These are phyloP conservation scores for Brettanomyces bruxellensis DNA, from an alignment of 805 yeast genomes.

Conservation along the genomic window DNA sequence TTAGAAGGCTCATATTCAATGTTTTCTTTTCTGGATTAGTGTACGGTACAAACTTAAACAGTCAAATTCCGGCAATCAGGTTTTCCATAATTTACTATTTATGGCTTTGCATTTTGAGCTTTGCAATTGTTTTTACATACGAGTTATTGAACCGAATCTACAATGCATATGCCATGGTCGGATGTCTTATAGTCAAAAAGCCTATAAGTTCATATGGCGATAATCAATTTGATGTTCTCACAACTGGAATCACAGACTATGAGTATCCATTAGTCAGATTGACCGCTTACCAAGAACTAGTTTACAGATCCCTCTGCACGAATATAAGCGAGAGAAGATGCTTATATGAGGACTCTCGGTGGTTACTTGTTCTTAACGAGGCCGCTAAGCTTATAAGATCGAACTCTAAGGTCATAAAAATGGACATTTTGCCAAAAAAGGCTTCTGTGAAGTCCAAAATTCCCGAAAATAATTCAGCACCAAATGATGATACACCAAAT, in stretches of 20 bases:
- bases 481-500: not conserved
- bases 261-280: slow-evolving; percentile 39
- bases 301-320: slow-evolving; percentile 47
- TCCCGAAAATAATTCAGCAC: not conserved
- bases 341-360: slow-evolving; percentile 38
- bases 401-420: slow-evolving; percentile 16
- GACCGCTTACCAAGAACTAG: slow-evolving; percentile 71
- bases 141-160: slow-evolving; percentile 50
- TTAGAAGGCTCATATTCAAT: slow-evolving; percentile 35
- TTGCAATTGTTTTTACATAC: slow-evolving; percentile 33
- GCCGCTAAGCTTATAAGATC: slow-evolving; percentile 46
- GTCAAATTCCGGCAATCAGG: slow-evolving; percentile 30
- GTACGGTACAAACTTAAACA: slow-evolving; percentile 28
- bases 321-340: slow-evolving; percentile 39
- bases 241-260: slow-evolving; percentile 52
- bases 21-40: slow-evolving; percentile 24
- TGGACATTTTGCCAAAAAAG: slow-evolving; percentile 13
- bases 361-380: slow-evolving; percentile 55
- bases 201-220: slow-evolving; percentile 51
- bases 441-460: not conserved
- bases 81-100: slow-evolving; percentile 24
- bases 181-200: slow-evolving; percentile 60
- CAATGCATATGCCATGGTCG: slow-evolving; percentile 59
- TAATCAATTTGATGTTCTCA: slow-evolving; percentile 43
- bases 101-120: slow-evolving; percentile 20